Base-by-base conservation (phyloP, 495 filamentous ascomycete genomes). In the Diplogelasinospora grovesii region DNA sequence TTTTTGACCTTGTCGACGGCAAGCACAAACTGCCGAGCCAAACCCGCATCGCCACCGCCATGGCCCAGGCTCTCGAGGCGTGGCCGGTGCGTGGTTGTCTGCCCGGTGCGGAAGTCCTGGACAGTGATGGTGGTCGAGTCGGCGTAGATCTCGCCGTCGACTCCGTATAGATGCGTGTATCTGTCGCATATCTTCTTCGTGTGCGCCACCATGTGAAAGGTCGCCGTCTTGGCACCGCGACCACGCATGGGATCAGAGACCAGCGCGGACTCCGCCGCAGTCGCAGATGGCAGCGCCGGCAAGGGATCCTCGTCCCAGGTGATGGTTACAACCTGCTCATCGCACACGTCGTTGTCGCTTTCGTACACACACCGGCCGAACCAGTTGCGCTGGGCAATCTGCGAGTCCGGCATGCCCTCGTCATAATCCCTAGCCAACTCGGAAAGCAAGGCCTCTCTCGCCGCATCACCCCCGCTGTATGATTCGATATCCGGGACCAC, bases 291-390 rank as follows among this genome's bases (percentile, higher is more conserved):
- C 13, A 3, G 29, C 11, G 22, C 26, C 21, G 18, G 39, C 15
- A 71, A 30, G 0, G 68, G 68, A 41, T 83, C 78, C 16, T 83
- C 79, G 25, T 88, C 80, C 89, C 92, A 97, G 2, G 71, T 75
- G 16, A 96, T 76, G 0, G 81, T 89, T 7, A 97, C 92, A 20
- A 81, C 65, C 57, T 97, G 90, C 52, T 95, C 86, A 57, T 98
- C 92, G 54, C 82, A 86, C 16, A 89, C 92, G 52, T 88, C 79
- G 53, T 96, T 98, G 57, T 89, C 86, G 11, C 80, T 70, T 58
- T 95, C 92, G 61, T 81, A 98, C 7, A 98, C 92, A 56, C 93
- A 98, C 22, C 89, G 78, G 1, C 92, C 92, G 52, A 86, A 96
- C 89, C 88, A 95, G 13, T 82, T 80, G 14, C 77, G 65, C 8